A percentile compares a stretch with the other conserved stretches of the same genome.
These are phyloP conservation scores for Aspergillus luchuensis DNA, from an alignment of 2,329 filamentous ascomycete species.

Conservation along the genomic window DNA sequence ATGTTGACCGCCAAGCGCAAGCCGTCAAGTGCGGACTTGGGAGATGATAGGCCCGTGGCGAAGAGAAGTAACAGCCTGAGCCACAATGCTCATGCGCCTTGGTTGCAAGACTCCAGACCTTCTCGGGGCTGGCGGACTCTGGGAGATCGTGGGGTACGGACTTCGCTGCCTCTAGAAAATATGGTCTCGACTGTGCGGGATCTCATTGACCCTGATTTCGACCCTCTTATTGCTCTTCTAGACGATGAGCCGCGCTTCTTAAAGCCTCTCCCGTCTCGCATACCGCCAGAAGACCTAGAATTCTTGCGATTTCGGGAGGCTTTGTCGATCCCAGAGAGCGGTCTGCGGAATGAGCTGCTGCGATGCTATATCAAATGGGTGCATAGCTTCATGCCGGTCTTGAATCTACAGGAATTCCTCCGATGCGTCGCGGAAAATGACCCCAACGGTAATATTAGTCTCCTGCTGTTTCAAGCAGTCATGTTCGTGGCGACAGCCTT, in stretches of 20 bases:
- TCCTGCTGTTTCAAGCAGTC: conserved; percentile 86
- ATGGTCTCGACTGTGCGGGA: conserved; percentile 44
- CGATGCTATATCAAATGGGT: conserved; percentile 81
- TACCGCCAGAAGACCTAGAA: conserved; percentile 74
- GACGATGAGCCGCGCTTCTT: conserved; percentile 62
- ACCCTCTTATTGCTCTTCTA: conserved; percentile 40
- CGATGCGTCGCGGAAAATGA: conserved; percentile 62
- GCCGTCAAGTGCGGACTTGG: conserved; percentile 23
- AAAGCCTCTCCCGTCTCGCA: conserved; percentile 72
- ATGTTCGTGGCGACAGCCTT: conserved; percentile 89
- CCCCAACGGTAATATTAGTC: conserved; percentile 69
- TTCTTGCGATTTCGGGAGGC: conserved; percentile 81
- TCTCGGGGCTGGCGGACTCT: conserved; percentile 31
- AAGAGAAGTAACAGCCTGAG: conserved; percentile 31
- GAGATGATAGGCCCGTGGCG: conserved; percentile 18
- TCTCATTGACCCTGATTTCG: conserved; percentile 42
- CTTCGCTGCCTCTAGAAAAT: conserved; percentile 37
- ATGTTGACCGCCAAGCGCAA: conserved; percentile 33
- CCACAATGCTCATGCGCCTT: conserved; percentile 35
- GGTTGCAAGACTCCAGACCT: conserved; percentile 32
- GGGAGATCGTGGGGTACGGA: conserved; percentile 32
- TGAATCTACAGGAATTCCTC: conserved; percentile 64
- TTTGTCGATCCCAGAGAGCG: conserved; percentile 67
- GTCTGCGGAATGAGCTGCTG: conserved; percentile 74
- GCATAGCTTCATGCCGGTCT: conserved; percentile 84